phyloP scores from a whole-genome alignment of 371 early-diverging fungal genomes.

The Mucor indicus region DNA sequence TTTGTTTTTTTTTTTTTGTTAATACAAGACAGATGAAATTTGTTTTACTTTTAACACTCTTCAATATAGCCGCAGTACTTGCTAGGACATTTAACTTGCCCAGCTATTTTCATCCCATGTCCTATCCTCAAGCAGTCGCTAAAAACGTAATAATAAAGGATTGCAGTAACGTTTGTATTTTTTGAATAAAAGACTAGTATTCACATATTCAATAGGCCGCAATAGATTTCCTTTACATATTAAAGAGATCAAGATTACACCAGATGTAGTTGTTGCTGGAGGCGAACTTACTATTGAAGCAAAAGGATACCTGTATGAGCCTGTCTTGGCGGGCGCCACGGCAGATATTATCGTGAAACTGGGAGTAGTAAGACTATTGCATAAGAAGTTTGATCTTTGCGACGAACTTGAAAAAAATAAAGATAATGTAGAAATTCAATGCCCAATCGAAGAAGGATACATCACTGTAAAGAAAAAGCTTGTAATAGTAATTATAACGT shows the following conservation, averaged over 20 bases:
- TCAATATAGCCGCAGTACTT: too few species aligned
- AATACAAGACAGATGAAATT: too few species aligned
- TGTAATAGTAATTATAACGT: not conserved
- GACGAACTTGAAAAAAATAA: constrained; percentile 9
- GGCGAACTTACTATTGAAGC: constrained; percentile 12
- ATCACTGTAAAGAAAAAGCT: constrained; percentile 1
- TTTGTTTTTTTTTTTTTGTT: too few species aligned
- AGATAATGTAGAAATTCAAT: constrained; percentile 18
- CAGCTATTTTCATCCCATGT: too few species aligned
- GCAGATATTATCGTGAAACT: constrained; percentile 17
- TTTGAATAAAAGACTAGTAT: too few species aligned
- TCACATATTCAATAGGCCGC: too few species aligned
- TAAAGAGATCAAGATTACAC: constrained; percentile 1
- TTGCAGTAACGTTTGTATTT: too few species aligned
- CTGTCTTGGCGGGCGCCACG: not conserved
- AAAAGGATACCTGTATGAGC: constrained; percentile 1
- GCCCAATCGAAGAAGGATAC: constrained; percentile 13
- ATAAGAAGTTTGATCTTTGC: constrained; percentile 18
- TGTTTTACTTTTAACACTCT: too few species aligned
- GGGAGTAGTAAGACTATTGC: constrained; percentile 9
- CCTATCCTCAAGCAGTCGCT: too few species aligned
- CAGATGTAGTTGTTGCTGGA: constrained; percentile 12
- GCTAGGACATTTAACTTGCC: too few species aligned
- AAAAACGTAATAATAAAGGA: too few species aligned
- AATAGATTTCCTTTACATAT: constrained; percentile 1